These are phyloP conservation scores for Thermochaetoides thermophila DNA, from an alignment of 495 filamentous ascomycete species.

Conservation along the genomic window DNA sequence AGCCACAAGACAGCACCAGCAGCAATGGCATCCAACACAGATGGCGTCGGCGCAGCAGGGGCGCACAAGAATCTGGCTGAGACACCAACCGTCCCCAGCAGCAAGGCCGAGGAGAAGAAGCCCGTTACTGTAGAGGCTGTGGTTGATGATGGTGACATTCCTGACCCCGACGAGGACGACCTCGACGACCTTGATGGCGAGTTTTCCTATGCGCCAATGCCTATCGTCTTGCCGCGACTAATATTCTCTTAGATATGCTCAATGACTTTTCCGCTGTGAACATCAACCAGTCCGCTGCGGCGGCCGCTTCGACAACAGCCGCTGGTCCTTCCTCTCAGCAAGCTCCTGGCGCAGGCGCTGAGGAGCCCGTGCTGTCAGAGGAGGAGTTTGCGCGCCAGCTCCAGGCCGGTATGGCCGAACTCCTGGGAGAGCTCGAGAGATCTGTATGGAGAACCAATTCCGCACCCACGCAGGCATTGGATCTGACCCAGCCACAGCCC, in stretches of 20 bases:
- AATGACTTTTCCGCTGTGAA: conserved; percentile 65
- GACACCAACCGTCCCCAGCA: not conserved
- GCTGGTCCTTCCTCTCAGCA: too few species aligned
- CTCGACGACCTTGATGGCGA: conserved; percentile 83
- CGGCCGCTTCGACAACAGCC: not conserved
- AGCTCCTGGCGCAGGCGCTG: conserved; percentile 3
- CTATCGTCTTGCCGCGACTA: not conserved
- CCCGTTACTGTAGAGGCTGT: conserved; percentile 15
- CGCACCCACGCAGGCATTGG: not conserved
- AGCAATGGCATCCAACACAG: conserved; percentile 11
- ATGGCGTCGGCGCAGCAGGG: conserved; percentile 6
- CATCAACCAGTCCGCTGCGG: too few species aligned
- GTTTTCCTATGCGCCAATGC: conserved; percentile 4
- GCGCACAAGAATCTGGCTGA: conserved; percentile 3
- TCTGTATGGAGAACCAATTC: conserved; percentile 28
- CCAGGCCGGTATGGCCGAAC: conserved; percentile 71
- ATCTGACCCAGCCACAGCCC: conserved; percentile 27
- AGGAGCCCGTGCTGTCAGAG: conserved; percentile 32
- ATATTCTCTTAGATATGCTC: conserved; percentile 52
- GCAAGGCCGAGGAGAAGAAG: conserved; percentile 7
- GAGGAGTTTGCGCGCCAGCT: conserved; percentile 73
- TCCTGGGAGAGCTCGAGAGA: conserved; percentile 55
- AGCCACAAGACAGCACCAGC: too few species aligned
- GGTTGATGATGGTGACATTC: conserved; percentile 28
- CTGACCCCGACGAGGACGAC: conserved; percentile 74